Conservation (phyloP, 1,284 basidiomycete species). For the Marasmius sp. region DNA sequence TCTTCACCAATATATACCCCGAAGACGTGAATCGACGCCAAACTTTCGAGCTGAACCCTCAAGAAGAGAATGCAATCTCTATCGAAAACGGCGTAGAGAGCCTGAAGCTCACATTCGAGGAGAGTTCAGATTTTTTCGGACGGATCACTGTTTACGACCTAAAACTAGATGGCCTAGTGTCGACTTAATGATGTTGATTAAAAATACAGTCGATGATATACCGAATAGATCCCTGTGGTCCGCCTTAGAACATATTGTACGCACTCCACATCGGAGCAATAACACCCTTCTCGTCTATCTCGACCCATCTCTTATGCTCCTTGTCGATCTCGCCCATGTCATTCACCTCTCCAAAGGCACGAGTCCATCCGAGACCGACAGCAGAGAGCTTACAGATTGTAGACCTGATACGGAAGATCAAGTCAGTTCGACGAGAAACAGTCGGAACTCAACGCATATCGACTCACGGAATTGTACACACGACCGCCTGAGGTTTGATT, state of each 20-base stretch:
- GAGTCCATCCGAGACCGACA: conserved; percentile 60
- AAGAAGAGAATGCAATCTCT: not conserved
- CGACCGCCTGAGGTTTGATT: conserved; percentile 45
- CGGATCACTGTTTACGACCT: conserved; percentile 73
- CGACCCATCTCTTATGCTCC: conserved; percentile 51
- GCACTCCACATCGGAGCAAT: conserved; percentile 56
- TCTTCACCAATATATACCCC: conserved; percentile 59
- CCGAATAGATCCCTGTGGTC: not conserved
- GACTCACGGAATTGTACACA: conserved; percentile 61
- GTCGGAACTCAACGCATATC: not conserved
- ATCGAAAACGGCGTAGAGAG: conserved; percentile 34
- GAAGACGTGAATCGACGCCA: conserved; percentile 77
- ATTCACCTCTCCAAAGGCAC: conserved; percentile 56
- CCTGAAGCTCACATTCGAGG: conserved; percentile 70
- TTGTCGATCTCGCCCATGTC: conserved; percentile 39
- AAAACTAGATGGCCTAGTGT: conserved; percentile 42
- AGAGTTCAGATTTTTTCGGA: conserved; percentile 79
- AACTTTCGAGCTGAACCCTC: conserved; percentile 49
- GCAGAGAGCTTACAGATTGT: conserved; percentile 60
- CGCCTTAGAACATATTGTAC: conserved; percentile 39
- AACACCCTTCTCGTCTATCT: conserved; percentile 54
- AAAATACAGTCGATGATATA: not conserved
- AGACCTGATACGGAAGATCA: conserved; percentile 42
- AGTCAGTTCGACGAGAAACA: not conserved
- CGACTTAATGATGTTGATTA: not conserved